Evolutionary conservation across 768 basidiomycete species (phyloP).

Genomic region (Mycena leptocephala): DNA sequence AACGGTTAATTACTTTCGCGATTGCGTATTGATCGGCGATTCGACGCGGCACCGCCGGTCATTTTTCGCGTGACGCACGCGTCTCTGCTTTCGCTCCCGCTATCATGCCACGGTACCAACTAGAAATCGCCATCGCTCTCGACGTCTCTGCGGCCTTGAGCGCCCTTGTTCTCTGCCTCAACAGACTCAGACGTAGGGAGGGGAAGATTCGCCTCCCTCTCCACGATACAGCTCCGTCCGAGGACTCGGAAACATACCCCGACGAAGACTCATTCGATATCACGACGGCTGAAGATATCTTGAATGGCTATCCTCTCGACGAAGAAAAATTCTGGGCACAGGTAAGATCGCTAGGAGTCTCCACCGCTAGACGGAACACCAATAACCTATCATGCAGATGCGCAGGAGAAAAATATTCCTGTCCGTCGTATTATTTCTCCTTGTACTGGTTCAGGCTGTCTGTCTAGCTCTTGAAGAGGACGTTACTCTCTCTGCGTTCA

Average conservation of each 20-base stretch:
- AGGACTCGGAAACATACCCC: constrained; percentile 38
- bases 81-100: no score
- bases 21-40: no score
- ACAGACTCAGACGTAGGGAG: constrained; percentile 55
- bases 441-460: constrained; percentile 67
- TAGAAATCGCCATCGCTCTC: constrained; percentile 67
- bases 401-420: constrained; percentile 70
- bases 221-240: constrained; percentile 36
- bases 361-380: no score
- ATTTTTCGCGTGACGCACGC: no score
- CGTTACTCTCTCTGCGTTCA: constrained; percentile 56
- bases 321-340: constrained; percentile 72
- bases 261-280: constrained; percentile 79
- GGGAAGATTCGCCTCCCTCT: constrained; percentile 70
- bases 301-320: constrained; percentile 78
- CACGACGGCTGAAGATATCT: constrained; percentile 75
- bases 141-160: constrained; percentile 62
- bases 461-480: constrained; percentile 71
- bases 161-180: constrained; percentile 57
- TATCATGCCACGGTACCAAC: constrained; percentile 73
- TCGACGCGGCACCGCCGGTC: no score
- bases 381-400: constrained; percentile 58
- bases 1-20: no score
- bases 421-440: constrained; percentile 58
- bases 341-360: no score